Evolutionary conservation across 805 yeast genomes (phyloP), one percentile per base, ranked within the genome.

Genomic region (Barnettozyma vustinii): DNA sequence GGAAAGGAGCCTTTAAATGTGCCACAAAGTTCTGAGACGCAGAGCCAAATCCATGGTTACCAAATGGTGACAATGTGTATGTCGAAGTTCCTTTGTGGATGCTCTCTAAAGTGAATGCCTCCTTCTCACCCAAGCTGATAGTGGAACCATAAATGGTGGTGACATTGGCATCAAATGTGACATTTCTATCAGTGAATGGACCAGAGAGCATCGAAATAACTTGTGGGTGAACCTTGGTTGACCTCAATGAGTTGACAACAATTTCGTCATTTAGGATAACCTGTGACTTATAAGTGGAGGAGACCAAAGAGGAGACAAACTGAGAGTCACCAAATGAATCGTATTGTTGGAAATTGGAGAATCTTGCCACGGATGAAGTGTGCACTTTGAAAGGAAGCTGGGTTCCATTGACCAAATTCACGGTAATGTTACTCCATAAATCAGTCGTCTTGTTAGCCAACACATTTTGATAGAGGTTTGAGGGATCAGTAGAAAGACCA

Each of bases 41-140:
- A 16, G 60, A 52, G 6, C 79, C 81, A n/a, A 55, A 52, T 1
- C 81, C 82, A 51, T 67, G 62, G 53, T 76, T 76, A 3, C 80
- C 80, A 9, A 49, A 40, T n/a, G 74, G 73, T 7, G 76, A 64
- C 3, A 76, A 40, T 1, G 72, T 67, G 54, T 63, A 76, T 9
- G 52, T 52, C 0, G 82, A 74, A 2, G 75, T 66, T 20, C 81
- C 83, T 41, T 70, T 68, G 53, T 77, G 80, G 21, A 53, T 47
- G 4, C 63, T 57, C 33, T 55, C 60, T 32, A 58, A 30, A 4
- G 50, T 42, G 40, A 48, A 56, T 1, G 56, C 60, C n/a, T 57
- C 60, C 19, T 37, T 46, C 1, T 45, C 62, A 30, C 56, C 43
- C 12, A 58, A 51, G 2, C 23, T 30, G 5, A 59, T 53, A 5